Conservation (phyloP, 1,284 basidiomycete genomes). For the Thelephora terrestris region DNA sequence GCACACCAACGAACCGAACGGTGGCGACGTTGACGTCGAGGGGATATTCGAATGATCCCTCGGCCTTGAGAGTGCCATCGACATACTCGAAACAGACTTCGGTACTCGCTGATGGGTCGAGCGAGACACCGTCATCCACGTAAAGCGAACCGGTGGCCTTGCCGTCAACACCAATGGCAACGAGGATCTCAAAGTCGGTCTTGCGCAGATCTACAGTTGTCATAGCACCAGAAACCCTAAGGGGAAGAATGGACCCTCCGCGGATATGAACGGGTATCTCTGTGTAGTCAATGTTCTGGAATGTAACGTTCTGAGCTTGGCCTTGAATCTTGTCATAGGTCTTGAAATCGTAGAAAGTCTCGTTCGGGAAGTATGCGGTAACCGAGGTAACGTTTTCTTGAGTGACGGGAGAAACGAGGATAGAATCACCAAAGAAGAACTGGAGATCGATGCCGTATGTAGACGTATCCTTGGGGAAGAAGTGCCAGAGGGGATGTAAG, state of each 20-base stretch:
- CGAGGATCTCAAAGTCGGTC: slow-evolving; percentile 52
- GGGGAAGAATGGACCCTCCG: slow-evolving; percentile 47
- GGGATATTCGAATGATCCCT: slow-evolving; percentile 40
- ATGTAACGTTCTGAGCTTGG: slow-evolving; percentile 31
- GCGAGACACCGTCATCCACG: slow-evolving; percentile 53
- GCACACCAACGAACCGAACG: slow-evolving; percentile 36
- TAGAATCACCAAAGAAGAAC: slow-evolving; percentile 57
- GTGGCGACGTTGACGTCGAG: slow-evolving; percentile 33
- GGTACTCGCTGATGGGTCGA: slow-evolving; percentile 34
- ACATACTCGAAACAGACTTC: slow-evolving; percentile 34
- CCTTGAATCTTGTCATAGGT: slow-evolving; percentile 41
- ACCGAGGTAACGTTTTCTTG: slow-evolving; percentile 52
- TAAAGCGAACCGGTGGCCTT: slow-evolving; percentile 43
- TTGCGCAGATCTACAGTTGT: slow-evolving; percentile 45
- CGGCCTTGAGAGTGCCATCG: slow-evolving; percentile 32
- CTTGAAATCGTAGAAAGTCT: slow-evolving; percentile 56
- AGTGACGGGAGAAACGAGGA: slow-evolving; percentile 61
- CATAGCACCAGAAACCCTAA: slow-evolving; percentile 44
- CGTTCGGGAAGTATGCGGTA: slow-evolving; percentile 49
- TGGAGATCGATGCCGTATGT: slow-evolving; percentile 56
- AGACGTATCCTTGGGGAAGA: slow-evolving; percentile 48
- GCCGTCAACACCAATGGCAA: slow-evolving; percentile 42
- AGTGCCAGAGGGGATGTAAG: slow-evolving; percentile 52
- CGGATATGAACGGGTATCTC: slow-evolving; percentile 54
- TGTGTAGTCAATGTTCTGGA: slow-evolving; percentile 42